Evolutionary conservation across 202 grass and related monocot genomes (phyloP), one percentile per base, ranked within the genome.

Genomic region (Carex sylvatica): DNA sequence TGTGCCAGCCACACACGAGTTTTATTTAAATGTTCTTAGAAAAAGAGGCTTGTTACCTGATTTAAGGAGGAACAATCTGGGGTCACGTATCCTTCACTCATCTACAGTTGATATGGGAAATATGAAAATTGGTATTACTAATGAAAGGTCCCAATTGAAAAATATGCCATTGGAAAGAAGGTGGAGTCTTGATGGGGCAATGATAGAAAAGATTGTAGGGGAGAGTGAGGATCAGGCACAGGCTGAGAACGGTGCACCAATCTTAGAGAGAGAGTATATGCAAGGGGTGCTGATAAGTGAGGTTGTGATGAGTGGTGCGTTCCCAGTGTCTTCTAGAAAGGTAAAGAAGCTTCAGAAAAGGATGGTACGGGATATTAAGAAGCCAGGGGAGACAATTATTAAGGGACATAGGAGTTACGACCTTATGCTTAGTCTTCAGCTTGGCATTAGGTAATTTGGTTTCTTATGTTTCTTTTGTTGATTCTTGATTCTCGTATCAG

Each of bases 241-340:
- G 24, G 44, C 22, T 30, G 80, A 82, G 14, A 83, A 81, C 47
- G 81, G 88, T 80, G 65, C 90, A 63, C 91, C 93, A 62, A 92
- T 99, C 70, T 88, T 99, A 46, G 97, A 99, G 83, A 92, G 93
- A 85, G 93, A 99, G 82, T 99, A 99, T 84, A 89, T 96, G 96
- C 96, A 99, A 90, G 96, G 96, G 69, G 89, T 99, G 78, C 84
- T 99, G 76, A 99, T 99, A 74, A 99, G 93, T 24, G 97, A 99
- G 81, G 85, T 99, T 23, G 88, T 96, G 76, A 81, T 93, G 59
- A 87, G 83, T 47, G 91, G 89, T 55, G 86, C 65, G 67, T 99
- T 96, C 84, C 88, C 91, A 60, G 63, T 84, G 63, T 87, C 93
- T 79, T 93, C 93, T 74, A 96, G 89, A 88, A 99, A 92, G 55